Conservation (phyloP, 305 asterid genomes). For the Nicotiana rustica region DNA sequence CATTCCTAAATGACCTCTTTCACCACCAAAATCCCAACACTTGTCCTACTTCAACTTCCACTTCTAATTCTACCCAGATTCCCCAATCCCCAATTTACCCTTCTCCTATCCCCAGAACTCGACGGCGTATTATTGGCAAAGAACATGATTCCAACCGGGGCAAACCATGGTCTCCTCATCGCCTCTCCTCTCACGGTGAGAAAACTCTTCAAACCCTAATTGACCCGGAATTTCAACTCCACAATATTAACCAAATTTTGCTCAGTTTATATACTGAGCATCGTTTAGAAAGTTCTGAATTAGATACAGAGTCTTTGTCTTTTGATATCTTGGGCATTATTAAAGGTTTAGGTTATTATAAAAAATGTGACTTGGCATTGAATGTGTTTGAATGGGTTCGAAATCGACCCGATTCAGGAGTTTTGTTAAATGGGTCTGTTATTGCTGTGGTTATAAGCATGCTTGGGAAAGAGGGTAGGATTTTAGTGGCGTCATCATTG, state of each 20-base stretch:
- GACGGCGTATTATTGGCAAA: conserved; percentile 74
- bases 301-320: conserved; percentile 40
- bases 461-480: conserved; percentile 78
- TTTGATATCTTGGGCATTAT: conserved; percentile 69
- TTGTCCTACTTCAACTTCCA: conserved; percentile 36
- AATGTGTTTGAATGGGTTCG: conserved; percentile 72
- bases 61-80: conserved; percentile 36
- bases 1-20: conserved; percentile 51
- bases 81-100: conserved; percentile 37
- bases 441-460: conserved; percentile 76
- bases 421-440: conserved; percentile 62
- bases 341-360: conserved; percentile 70
- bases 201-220: conserved; percentile 60
- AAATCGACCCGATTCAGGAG: conserved; percentile 47
- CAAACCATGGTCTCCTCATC: conserved; percentile 81
- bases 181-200: conserved; percentile 78
- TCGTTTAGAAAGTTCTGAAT: conserved; percentile 41
- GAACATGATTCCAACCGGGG: conserved; percentile 76
- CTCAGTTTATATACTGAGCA: conserved; percentile 45
- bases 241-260: conserved; percentile 50
- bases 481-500: conserved; percentile 70
- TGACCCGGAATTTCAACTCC: conserved; percentile 56
- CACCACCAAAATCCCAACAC: conserved; percentile 46
- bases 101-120: conserved; percentile 53
- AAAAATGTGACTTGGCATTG: conserved; percentile 74